Evolutionary conservation across 1,284 basidiomycete genomes (phyloP), one percentile per base, ranked within the genome.

Genomic region (Wallemia mellicola): DNA sequence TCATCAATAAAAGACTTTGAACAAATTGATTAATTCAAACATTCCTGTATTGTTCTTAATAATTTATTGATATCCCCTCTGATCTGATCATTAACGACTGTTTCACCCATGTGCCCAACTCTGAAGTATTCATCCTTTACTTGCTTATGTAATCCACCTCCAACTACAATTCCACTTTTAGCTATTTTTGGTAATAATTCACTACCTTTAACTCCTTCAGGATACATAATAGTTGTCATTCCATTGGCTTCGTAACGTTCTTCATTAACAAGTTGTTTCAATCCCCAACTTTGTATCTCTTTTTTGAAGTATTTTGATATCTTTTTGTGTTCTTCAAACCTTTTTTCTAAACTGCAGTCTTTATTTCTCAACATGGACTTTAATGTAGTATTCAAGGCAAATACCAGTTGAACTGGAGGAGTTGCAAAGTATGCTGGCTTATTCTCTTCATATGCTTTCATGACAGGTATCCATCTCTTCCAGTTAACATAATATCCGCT

Each of bases 361-460:
- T 69, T 71, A 66, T 73, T 74, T n/a, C 22, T 63, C 7, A 76
- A 78, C 69, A 98, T 89, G 62, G 77, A 74, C 58, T 73, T 74
- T 60, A 98, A 77, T 11, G 87, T 84, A 27, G 79, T 75, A 68
- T 85, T 79, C 69, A 87, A 85, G 0, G 92, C 86, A 71, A 89
- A 86, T 67, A 98, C 79, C 64, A 96, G 79, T 26, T 64, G 62
- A 48, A 67, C 65, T 25, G 63, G 61, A n/a, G 66, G 88, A 1
- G 88, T 94, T n/a, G 88, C 89, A 70, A 94, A 94, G 75, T 94
- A 94, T 27, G 80, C 80, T 0, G 83, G 72, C 11, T 70, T 70
- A 60, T 81, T 81, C 60, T 70, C 69, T 72, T 86, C 84, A 69
- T 94, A 95, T 1, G 83, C 81, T 65, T 80, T 77, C 88, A 94